Conservation (phyloP, 352 stramenopile genomes). For the Nothophytophthora sp. region DNA sequence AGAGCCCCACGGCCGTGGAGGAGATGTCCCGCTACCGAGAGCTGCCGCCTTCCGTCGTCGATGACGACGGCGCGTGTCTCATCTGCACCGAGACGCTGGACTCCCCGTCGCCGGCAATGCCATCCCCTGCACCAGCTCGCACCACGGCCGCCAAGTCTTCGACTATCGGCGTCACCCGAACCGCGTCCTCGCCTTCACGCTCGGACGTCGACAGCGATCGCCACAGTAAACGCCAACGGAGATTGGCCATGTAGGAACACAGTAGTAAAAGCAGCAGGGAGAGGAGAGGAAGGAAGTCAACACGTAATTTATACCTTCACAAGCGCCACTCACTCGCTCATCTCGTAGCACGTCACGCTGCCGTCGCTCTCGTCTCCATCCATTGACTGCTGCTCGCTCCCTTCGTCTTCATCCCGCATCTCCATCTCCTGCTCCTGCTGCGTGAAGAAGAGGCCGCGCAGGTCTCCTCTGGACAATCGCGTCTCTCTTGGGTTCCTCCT, state of each 20-base stretch:
- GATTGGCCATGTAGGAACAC: conserved; percentile 30
- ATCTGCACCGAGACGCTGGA: conserved; percentile 32
- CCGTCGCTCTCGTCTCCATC: conserved; percentile 13
- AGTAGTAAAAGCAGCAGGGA: conserved; percentile 24
- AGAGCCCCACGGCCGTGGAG: conserved; percentile 37
- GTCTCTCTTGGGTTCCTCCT: conserved; percentile 29
- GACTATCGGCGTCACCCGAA: conserved; percentile 26
- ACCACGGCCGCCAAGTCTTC: conserved; percentile 13
- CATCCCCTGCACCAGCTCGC: conserved; percentile 14
- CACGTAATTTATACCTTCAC: conserved; percentile 40
- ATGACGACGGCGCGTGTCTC: conserved; percentile 23
- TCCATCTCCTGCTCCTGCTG: conserved; percentile 20
- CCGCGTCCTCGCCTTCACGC: conserved; percentile 23
- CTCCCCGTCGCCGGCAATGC: conserved; percentile 30
- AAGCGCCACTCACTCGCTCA: conserved; percentile 23
- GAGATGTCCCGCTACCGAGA: conserved; percentile 15
- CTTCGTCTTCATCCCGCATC: conserved; percentile 1
- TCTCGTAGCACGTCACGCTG: conserved; percentile 33
- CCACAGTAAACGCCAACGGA: conserved; percentile 29
- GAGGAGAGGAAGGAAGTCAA: conserved; percentile 7
- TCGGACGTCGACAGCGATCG: conserved; percentile 20
- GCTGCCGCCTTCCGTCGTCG: neutral
- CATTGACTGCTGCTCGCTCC: neutral
- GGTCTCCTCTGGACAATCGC: conserved; percentile 42
- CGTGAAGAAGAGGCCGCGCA: conserved; percentile 53